Conservation (phyloP, 805 yeast species). For the Torulaspora gathmanii region DNA sequence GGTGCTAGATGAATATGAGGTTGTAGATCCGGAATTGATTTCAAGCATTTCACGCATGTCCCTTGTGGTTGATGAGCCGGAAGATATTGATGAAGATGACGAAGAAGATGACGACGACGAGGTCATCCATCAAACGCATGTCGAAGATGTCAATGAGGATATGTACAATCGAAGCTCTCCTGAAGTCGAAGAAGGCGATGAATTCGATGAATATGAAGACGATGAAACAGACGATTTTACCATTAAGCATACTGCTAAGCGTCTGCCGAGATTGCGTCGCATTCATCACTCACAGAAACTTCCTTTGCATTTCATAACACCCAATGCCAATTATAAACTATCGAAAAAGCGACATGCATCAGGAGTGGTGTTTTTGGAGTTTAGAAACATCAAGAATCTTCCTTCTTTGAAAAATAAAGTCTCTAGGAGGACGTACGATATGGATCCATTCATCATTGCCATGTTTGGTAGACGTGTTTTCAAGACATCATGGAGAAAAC, state of each 20-base stretch:
- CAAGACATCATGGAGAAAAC: conserved; percentile 79
- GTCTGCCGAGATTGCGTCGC: conserved; percentile 8
- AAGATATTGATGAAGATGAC: conserved; percentile 5
- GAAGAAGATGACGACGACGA: conserved; percentile 7
- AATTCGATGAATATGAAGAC: conserved; percentile 11
- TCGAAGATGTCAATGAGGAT: conserved; percentile 5
- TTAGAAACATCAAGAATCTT: conserved; percentile 65
- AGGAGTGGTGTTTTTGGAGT: conserved; percentile 77
- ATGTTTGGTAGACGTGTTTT: conserved; percentile 85
- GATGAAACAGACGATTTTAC: conserved; percentile 11
- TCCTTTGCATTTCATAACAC: conserved; percentile 5
- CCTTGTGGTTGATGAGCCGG: conserved; percentile 5
- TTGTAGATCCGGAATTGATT: conserved; percentile 16
- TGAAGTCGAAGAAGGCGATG: conserved; percentile 14
- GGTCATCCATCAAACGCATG: background rate
- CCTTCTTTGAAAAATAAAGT: conserved; percentile 68
- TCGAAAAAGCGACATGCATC: conserved; percentile 33
- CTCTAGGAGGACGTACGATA: conserved; percentile 69
- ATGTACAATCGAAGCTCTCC: conserved; percentile 1
- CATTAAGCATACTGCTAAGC: conserved; percentile 7
- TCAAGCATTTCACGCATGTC: conserved; percentile 4
- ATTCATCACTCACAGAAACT: conserved; percentile 4
- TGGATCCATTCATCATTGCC: conserved; percentile 94
- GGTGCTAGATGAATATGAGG: conserved; percentile 32
- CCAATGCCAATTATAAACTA: conserved; percentile 23